Percentiles rank a stretch among this genome's conserved stretches.
These are phyloP conservation scores for Magnolia officinalis DNA, from an alignment of 164 flowering plant species.

Conservation along the genomic window DNA sequence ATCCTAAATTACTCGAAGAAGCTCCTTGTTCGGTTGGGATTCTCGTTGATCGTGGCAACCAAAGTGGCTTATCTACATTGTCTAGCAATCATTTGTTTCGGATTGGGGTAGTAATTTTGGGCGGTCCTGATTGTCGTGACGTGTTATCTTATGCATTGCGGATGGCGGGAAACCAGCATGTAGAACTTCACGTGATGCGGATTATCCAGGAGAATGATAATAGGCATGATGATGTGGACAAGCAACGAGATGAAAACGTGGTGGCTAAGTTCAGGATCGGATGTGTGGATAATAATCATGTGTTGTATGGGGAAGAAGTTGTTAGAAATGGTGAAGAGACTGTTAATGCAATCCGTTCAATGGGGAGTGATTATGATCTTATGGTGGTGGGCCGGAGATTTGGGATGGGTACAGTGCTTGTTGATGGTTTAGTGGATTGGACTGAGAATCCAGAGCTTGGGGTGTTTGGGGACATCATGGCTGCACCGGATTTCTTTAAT, in stretches of 20 bases:
- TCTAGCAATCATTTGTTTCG: constrained; percentile 6
- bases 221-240: constrained; percentile 12
- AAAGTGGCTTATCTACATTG: neutral
- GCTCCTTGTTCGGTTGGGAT: constrained; percentile 55
- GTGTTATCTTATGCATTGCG: constrained; percentile 39
- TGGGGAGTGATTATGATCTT: constrained; percentile 29
- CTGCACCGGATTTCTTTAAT: constrained; percentile 1
- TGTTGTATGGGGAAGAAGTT: constrained; percentile 31
- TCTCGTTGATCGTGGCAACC: constrained; percentile 34
- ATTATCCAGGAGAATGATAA: constrained; percentile 10
- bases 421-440: neutral
- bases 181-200: constrained; percentile 31
- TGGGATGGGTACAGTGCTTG: constrained; percentile 13
- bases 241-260: constrained; percentile 20
- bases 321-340: constrained; percentile 35
- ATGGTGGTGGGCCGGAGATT: constrained; percentile 46
- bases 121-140: constrained; percentile 53
- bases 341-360: constrained; percentile 1
- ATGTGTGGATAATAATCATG: constrained; percentile 17
- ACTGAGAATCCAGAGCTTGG: constrained; percentile 10
- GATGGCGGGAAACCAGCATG: constrained; percentile 30
- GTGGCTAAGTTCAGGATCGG: constrained; percentile 18
- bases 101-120: constrained; percentile 39
- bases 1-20: neutral
- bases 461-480: constrained; percentile 6